Evolutionary conservation across 345 rosid genomes (phyloP).

Genomic region (Diplotaxis tenuifolia): DNA sequence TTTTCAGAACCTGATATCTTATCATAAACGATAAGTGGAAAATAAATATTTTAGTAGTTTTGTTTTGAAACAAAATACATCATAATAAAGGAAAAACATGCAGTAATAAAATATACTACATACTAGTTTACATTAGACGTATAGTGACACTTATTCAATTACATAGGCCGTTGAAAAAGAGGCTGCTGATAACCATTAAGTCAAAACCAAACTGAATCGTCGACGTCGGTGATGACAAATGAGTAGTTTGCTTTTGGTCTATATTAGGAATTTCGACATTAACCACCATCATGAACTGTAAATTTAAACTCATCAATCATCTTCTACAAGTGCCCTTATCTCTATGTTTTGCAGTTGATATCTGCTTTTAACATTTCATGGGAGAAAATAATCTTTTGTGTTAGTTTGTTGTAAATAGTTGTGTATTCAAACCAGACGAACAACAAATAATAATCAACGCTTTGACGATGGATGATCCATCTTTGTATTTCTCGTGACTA

Average conservation of each 20-base stretch:
- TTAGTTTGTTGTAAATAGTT: constrained; percentile 2
- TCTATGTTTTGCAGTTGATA: neutral
- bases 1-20: neutral
- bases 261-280: neutral
- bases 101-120: neutral
- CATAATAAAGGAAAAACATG: neutral
- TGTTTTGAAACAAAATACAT: too few species aligned
- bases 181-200: neutral
- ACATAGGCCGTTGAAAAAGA: neutral
- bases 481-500: neutral
- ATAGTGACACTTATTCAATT: neutral
- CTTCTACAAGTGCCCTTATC: neutral
- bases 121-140: neutral
- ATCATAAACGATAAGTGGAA: neutral
- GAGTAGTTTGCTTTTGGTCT: constrained; percentile 28
- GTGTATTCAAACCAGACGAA: neutral
- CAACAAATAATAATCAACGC: neutral
- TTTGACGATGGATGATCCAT: constrained; percentile 1
- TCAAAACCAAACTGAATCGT: constrained; percentile 22
- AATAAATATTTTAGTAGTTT: too few species aligned
- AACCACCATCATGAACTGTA: neutral
- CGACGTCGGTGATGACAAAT: neutral
- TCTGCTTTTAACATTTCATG: neutral
- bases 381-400: neutral
- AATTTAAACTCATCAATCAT: neutral